Evolutionary conservation across 768 basidiomycete genomes (phyloP).

Genomic region (Suillus occidentalis): DNA sequence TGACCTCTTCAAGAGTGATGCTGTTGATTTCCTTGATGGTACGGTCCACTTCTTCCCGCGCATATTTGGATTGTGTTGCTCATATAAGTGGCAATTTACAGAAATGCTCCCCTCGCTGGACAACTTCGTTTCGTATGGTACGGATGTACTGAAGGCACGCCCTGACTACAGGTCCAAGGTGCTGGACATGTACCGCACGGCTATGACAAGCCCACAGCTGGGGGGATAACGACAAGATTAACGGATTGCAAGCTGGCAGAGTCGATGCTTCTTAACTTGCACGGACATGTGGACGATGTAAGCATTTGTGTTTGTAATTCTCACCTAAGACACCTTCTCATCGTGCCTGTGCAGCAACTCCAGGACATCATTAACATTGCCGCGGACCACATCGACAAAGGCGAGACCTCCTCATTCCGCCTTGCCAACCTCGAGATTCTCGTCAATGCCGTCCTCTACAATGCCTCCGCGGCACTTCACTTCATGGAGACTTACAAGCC

Average conservation of each 20-base stretch:
- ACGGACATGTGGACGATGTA: slow-evolving; percentile 78
- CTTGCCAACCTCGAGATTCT: slow-evolving; percentile 83
- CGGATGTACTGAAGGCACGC: slow-evolving; percentile 69
- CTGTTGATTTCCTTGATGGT: slow-evolving; percentile 88
- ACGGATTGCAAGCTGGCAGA: slow-evolving; percentile 86
- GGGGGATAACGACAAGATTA: slow-evolving; percentile 84
- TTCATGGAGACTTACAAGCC: slow-evolving; percentile 64
- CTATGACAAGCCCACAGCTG: slow-evolving; percentile 66
- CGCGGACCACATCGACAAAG: slow-evolving; percentile 56
- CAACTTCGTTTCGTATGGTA: slow-evolving; percentile 86
- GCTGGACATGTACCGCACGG: slow-evolving; percentile 79
- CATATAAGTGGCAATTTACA: slow-evolving; percentile 19
- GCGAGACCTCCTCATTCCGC: slow-evolving; percentile 61
- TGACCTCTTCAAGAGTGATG: slow-evolving; percentile 78
- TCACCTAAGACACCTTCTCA: neutral
- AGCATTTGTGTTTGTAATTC: slow-evolving; percentile 22
- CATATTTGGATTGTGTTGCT: neutral
- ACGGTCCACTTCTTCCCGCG: slow-evolving; percentile 9
- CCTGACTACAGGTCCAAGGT: slow-evolving; percentile 78
- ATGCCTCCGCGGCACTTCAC: slow-evolving; percentile 73
- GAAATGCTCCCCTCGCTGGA: slow-evolving; percentile 89
- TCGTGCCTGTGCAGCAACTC: slow-evolving; percentile 45
- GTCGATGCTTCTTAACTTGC: slow-evolving; percentile 76
- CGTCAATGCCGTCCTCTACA: slow-evolving; percentile 82
- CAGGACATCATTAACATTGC: slow-evolving; percentile 65